These are phyloP conservation scores for Byssochlamys sp. DNA, from an alignment of 2,329 filamentous ascomycete species.

Conservation along the genomic window DNA sequence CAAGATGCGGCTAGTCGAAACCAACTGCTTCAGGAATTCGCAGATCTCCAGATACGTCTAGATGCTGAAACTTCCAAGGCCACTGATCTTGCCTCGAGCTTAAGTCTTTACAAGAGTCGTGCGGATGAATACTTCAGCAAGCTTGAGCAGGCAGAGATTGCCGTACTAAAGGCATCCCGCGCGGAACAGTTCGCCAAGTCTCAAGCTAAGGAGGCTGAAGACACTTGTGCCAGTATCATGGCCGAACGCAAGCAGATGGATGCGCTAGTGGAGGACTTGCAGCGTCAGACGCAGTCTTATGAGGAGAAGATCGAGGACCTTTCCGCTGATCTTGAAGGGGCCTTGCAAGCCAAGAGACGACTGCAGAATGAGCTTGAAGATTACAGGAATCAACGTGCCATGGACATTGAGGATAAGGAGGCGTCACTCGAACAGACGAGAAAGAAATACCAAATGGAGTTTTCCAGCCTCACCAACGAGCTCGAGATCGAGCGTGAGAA, in stretches of 20 bases:
- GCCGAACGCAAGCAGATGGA: conserved; percentile 88
- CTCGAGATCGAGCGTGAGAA: conserved; percentile 89
- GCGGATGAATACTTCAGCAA: conserved; percentile 96
- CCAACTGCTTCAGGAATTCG: conserved; percentile 82
- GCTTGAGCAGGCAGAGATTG: conserved; percentile 90
- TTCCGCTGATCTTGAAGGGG: conserved; percentile 76
- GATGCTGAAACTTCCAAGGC: conserved; percentile 81
- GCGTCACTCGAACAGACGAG: conserved; percentile 91
- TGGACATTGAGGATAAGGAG: conserved; percentile 95
- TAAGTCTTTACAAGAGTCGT: conserved; percentile 80
- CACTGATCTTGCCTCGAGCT: conserved; percentile 70
- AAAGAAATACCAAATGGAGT: conserved; percentile 93
- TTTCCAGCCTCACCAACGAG: conserved; percentile 79
- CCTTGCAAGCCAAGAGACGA: conserved; percentile 80
- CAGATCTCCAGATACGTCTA: conserved; percentile 83
- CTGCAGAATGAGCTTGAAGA: conserved; percentile 96
- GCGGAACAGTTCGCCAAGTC: conserved; percentile 90
- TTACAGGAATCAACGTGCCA: conserved; percentile 86
- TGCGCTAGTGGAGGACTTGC: conserved; percentile 73
- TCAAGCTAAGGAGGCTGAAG: conserved; percentile 82
- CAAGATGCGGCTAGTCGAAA: conserved; percentile 80
- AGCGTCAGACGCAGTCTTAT: conserved; percentile 76
- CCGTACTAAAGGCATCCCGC: conserved; percentile 79
- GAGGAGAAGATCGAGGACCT: conserved; percentile 88
- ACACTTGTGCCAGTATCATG: conserved; percentile 81